phyloP scores from a whole-genome alignment of 1,284 basidiomycete species.

The Schizophyllum amplum region DNA sequence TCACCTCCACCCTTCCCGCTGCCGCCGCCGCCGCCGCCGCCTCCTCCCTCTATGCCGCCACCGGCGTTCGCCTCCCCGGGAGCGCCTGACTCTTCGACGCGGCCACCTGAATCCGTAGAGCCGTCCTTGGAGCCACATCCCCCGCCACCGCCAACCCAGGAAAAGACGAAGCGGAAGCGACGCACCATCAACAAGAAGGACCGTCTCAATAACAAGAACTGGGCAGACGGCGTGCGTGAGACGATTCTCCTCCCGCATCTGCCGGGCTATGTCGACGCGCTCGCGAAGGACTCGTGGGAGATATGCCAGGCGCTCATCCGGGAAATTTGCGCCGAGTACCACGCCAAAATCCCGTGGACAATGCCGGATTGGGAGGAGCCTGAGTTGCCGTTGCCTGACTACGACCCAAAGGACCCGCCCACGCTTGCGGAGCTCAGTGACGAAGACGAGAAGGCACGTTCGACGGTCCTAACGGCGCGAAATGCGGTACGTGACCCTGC shows the following conservation, averaged over 20 bases:
- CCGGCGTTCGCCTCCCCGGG: too few relatives aligned
- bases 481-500: not conserved
- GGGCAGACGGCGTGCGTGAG: conserved; percentile 7
- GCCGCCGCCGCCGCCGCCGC: too few relatives aligned
- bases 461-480: not conserved
- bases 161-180: conserved; percentile 1
- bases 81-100: too few relatives aligned
- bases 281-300: not conserved
- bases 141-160: too few relatives aligned
- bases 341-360: conserved; percentile 1
- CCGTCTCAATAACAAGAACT: conserved; percentile 1
- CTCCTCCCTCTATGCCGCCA: too few relatives aligned
- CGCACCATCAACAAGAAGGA: not conserved
- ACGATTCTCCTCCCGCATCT: not conserved
- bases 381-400: not conserved
- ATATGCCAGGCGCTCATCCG: not conserved
- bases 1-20: too few relatives aligned
- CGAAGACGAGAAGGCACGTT: conserved; percentile 1
- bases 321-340: not conserved
- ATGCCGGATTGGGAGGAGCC: conserved; percentile 1
- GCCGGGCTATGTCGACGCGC: not conserved
- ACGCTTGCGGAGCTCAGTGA: not conserved
- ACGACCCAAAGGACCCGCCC: not conserved
- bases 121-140: too few relatives aligned
- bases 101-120: too few relatives aligned